Evolutionary conservation across 2,329 filamentous ascomycete species (phyloP), one percentile per base, ranked within the genome.

Genomic region (Diplocarpon rosae): DNA sequence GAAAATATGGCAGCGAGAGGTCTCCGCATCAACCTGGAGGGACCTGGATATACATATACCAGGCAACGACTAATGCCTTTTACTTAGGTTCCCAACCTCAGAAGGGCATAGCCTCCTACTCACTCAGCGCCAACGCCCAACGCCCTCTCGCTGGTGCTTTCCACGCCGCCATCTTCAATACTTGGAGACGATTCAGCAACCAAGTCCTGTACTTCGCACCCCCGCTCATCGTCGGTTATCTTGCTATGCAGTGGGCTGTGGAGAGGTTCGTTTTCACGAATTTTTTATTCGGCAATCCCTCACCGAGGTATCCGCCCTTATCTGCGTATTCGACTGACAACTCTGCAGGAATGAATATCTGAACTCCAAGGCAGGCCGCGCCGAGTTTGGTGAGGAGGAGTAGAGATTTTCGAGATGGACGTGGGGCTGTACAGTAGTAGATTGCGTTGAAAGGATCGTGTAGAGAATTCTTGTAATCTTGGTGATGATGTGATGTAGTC

Each of bases 81-180:
- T 40, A 31, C 32, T 49, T 59, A 78, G 75, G 75, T 62, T 70
- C 71, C 57, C 62, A 68, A 63, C 72, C 73, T 65, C 77, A 81
- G 64, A 78, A 72, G 65, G 78, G 78, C 48, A 76, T 82, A 58
- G 68, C 71, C 45, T 71, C 72, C 60, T 96, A 93, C 70, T 75
- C 81, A 55, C 64, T 98, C 56, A 82, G 85, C 58, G 69, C 83
- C 56, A 96, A 98, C 76, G 83, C 85, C 64, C 90, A 95, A 72
- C 81, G 85, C 62, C 85, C 88, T 52, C 75, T 94, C 56, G 87
- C 87, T 53, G 86, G 85, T 59, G 72, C 82, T 49, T 67, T 75
- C 54, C 70, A 90, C 66, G 84, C 82, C 56, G 90, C 89, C 62
- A 69, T 96, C 72, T 96, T 96, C 82, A 98, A 98, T 78, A 82